Base-by-base conservation (phyloP, 208 protist species). In the Blechomonas ayalai region DNA sequence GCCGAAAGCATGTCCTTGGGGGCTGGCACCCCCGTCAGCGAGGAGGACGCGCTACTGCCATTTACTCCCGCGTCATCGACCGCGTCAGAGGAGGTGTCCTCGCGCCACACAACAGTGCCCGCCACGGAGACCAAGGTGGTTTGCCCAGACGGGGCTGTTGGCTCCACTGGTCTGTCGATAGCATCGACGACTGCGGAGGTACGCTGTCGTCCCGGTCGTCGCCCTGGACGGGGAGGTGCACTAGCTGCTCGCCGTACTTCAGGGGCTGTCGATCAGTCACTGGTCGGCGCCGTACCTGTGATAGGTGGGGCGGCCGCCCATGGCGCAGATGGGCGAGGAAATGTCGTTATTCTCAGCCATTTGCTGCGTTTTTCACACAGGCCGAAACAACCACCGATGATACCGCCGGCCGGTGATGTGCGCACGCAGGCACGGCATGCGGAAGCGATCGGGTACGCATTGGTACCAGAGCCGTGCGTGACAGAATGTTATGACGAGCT, bases 401-500 rank as follows among this genome's bases (percentile, higher is more conserved):
- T 92, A 34, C 82, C 82, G 8, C 82, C 82, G 1, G 42, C 44
- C 1, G 65, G 57, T 7, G 64, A 65, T 34, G 61, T 32, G 35
- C 70, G 45, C 41, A 63, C 43, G 35, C 61, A 3, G 37, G 28
- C 50, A 34, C 57, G 28, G 24, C 42, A 33, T 5, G 67, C 64
- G 31, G 72, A 87, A 67, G 61, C 77, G 33, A 29, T 82, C 19
- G 82, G 82, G 36, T 92, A 92, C 59, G 67, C 62, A 15, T 55
- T 88, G 37, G 78, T 92, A 29, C 51, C 65, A 0, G 64, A 71
- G 26, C 82, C 82, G 1, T 77, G 87, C 22, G 73, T 92, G 19
- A 88, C 82, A 38, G 78, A 92, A 67, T 58, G 72, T 19, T 92
- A 92, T 45, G 82, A 92, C 33, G 82, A 92, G 36, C 51, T 92